Evolutionary conservation across 1,284 basidiomycete species (phyloP), one percentile per base, ranked within the genome.

Genomic region (Naganishia albida): DNA sequence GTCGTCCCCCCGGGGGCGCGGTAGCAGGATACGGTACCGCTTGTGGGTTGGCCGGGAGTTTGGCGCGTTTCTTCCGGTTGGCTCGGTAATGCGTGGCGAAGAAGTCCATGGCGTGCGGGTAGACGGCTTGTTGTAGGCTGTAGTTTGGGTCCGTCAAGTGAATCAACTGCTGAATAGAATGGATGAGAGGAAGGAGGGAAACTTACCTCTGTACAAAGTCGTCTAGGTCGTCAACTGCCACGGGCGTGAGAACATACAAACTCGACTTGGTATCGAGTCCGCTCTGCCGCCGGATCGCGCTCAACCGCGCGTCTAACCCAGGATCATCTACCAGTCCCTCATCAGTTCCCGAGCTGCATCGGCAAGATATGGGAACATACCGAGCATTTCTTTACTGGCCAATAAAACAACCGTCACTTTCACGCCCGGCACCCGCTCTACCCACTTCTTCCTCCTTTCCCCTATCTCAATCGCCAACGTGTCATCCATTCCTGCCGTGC

Each of bases 401-500:
- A 98, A 83, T n/a, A 99, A 83, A 3, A 98, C 93, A 7, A 94
- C 91, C 0, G 94, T 96, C 40, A 98, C 82, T 79, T 97, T 97
- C 73, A 98, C 90, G 0, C 88, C 89, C 0, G 51, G 52, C 42
- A 51, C 48, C 60, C 93, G 83, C 72, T 97, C 93, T 68, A 85
- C 86, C 6, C 90, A 87, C 10, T 80, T 80, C 73, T 87, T 87
- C 78, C 95, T 91, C 62, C 92, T 81, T 42, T 86, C 83, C 0
- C 88, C 84, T 64, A 99, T 87, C 73, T 91, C 88, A 2, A 84
- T 81, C 12, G 91, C 84, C 13, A 96, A 82, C 64, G 89, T 87
- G 0, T 85, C 81, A 72, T 98, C 95, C 66, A 81, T 80, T 72
- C 89, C 87, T 18, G 84, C 82, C 60, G 85, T 40, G 7, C 49